A percentile compares a stretch with the other conserved stretches of the same genome.
Conservation (phyloP, 176 grass and related monocot species). For the Bothriochloa decipiens region DNA sequence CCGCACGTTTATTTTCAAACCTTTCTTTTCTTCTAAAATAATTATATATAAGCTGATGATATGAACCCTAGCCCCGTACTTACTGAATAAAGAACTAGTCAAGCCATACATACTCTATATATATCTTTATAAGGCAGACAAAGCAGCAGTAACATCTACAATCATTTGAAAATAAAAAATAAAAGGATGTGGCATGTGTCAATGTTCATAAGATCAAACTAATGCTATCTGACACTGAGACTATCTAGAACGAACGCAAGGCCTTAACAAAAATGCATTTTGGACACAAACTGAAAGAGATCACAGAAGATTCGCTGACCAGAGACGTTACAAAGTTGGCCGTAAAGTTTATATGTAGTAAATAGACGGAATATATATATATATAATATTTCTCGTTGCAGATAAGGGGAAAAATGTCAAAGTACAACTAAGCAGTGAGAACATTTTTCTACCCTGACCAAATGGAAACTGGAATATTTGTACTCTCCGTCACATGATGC, state of each 20-base stretch:
- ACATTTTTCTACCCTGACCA: background rate
- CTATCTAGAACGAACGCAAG: background rate
- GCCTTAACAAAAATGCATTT: background rate
- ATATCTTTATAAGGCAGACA: too few species aligned
- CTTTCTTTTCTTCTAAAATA: too few species aligned
- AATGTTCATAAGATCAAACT: too few species aligned
- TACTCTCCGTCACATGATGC: background rate
- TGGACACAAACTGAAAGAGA: constrained; percentile 18
- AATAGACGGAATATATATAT: too few species aligned
- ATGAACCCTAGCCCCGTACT: too few species aligned
- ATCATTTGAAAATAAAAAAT: background rate
- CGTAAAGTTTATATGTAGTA: background rate
- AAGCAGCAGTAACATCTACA: background rate
- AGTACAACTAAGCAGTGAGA: background rate
- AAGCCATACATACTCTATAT: too few species aligned
- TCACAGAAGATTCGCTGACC: background rate
- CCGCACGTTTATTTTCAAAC: background rate
- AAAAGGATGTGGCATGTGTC: too few species aligned
- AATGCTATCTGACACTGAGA: background rate
- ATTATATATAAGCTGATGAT: too few species aligned
- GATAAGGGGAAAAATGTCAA: background rate
- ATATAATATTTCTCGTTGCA: background rate
- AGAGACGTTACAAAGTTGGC: background rate
- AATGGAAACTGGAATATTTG: background rate
- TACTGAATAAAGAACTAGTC: too few species aligned